Conservation (phyloP, 805 yeast genomes). For the fission yeast (Schizosaccharomyces pombe) region ASM294v3 CU329670.1:2837001-2837500, state of each 20-base stretch:
- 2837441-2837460: slow-evolving; percentile 51
- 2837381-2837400: slow-evolving; percentile 67
- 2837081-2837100: too few relatives aligned
- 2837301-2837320: slow-evolving; percentile 44
- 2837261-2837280: slow-evolving; percentile 21
- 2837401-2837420: slow-evolving; percentile 80
- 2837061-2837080: too few relatives aligned
- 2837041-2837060: too few relatives aligned
- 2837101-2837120: too few relatives aligned
- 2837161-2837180: too few relatives aligned
- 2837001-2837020: too few relatives aligned
- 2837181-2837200: too few relatives aligned
- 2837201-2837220: too few relatives aligned
- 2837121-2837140: too few relatives aligned
- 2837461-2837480: slow-evolving; percentile 64
- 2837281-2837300: slow-evolving; percentile 65
- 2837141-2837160: too few relatives aligned
- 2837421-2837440: slow-evolving; percentile 51
- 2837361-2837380: slow-evolving; percentile 46
- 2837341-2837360: slow-evolving; percentile 66
- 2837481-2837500: slow-evolving; percentile 73
- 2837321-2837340: slow-evolving; percentile 28
- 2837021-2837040: too few relatives aligned
- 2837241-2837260: not conserved
- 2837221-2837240: too few relatives aligned